A percentile compares a stretch with the other conserved stretches of the same genome.
Conservation (phyloP, 1,139 yeast genomes). For the Kodamaea ohmeri region DNA sequence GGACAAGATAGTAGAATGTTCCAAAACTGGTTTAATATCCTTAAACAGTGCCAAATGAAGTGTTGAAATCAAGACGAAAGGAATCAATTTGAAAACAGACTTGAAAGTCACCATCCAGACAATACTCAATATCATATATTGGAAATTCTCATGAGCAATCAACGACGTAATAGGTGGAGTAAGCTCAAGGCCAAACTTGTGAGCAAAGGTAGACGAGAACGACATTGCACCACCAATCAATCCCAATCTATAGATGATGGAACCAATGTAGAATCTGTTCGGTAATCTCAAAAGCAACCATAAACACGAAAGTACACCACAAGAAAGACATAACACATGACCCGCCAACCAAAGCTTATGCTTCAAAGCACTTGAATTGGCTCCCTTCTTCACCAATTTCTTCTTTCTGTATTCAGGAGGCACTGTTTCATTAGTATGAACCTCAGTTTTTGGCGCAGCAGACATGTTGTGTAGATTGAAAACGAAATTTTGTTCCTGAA, state of each 20-base stretch:
- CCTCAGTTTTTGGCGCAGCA: constrained; percentile 1
- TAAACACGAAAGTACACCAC: constrained; percentile 47
- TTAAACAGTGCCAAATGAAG: constrained; percentile 50
- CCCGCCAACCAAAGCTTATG: constrained; percentile 62
- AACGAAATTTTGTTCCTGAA: not conserved
- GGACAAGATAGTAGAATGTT: constrained; percentile 40
- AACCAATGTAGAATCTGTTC: constrained; percentile 44
- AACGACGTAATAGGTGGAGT: constrained; percentile 58
- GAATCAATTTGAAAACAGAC: constrained; percentile 63
- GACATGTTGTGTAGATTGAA: constrained; percentile 5
- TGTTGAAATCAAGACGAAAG: constrained; percentile 54
- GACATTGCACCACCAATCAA: constrained; percentile 58
- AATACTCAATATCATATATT: constrained; percentile 50
- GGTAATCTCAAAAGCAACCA: constrained; percentile 49
- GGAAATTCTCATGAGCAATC: constrained; percentile 68
- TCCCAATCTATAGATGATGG: constrained; percentile 50
- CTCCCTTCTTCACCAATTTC: constrained; percentile 40
- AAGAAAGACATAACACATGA: constrained; percentile 47
- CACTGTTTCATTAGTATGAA: constrained; percentile 25
- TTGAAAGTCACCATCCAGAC: constrained; percentile 65
- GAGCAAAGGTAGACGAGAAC: constrained; percentile 51
- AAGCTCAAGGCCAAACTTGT: constrained; percentile 52
- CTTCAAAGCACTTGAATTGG: constrained; percentile 40
- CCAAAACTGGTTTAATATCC: constrained; percentile 41
- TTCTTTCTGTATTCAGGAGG: constrained; percentile 27